Conservation (phyloP, 2,329 filamentous ascomycete genomes). For the Pseudopithomyces chartarum region DNA sequence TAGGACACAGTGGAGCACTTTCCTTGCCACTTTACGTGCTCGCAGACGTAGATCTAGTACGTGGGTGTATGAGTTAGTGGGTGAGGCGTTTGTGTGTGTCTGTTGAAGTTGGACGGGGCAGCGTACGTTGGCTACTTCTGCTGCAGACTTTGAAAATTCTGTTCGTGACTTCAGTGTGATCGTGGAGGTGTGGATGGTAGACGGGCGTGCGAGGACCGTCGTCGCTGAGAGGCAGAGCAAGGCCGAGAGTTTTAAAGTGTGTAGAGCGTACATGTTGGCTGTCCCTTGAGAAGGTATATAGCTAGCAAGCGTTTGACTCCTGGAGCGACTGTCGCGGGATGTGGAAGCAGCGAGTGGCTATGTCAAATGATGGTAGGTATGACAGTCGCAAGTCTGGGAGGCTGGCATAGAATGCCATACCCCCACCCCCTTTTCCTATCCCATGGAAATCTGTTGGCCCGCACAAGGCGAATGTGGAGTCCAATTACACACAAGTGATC, state of each 20-base stretch:
- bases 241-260: too few species aligned
- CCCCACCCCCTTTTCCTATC: slow-evolving; percentile 5
- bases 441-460: neutral
- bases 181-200: neutral
- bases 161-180: too few species aligned
- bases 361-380: neutral
- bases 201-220: neutral
- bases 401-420: slow-evolving; percentile 1
- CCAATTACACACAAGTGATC: neutral
- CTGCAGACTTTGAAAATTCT: neutral
- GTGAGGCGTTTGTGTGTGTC: too few species aligned
- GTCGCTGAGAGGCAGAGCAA: slow-evolving; percentile 1
- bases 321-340: neutral
- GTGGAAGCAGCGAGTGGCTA: neutral
- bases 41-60: slow-evolving; percentile 32
- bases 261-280: neutral
- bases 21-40: slow-evolving; percentile 27
- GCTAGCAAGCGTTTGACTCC: neutral
- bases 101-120: neutral
- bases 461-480: neutral
- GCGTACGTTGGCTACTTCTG: neutral
- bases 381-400: neutral
- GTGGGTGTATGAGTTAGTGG: neutral
- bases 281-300: neutral
- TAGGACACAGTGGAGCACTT: slow-evolving; percentile 18